Conservation (phyloP, 2,329 filamentous ascomycete species). For the Fusarium burgessii region DNA sequence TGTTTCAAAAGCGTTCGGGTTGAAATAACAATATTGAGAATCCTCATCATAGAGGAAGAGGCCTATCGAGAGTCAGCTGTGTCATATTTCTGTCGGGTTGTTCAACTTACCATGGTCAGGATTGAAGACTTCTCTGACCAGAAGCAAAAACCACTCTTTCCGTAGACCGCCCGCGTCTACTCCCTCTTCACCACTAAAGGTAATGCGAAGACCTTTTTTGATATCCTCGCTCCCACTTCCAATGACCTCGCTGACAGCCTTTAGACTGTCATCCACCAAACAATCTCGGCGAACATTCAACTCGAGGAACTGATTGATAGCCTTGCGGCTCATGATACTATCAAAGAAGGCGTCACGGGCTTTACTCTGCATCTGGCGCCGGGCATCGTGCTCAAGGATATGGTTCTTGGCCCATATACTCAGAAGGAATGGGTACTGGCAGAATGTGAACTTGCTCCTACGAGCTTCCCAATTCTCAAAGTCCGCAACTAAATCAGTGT, state of each 20-base stretch:
- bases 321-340: slow-evolving; percentile 81
- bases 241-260: slow-evolving; percentile 85
- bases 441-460: slow-evolving; percentile 83
- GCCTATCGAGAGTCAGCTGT: slow-evolving; percentile 61
- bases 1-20: slow-evolving; percentile 88
- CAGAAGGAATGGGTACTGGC: slow-evolving; percentile 91
- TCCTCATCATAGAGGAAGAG: slow-evolving; percentile 94
- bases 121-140: slow-evolving; percentile 91
- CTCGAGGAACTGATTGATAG: slow-evolving; percentile 81
- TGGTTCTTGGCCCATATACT: slow-evolving; percentile 94
- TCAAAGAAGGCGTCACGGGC: slow-evolving; percentile 92
- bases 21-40: slow-evolving; percentile 92
- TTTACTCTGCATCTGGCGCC: slow-evolving; percentile 88
- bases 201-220: slow-evolving; percentile 88
- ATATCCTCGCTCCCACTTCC: slow-evolving; percentile 85
- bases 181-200: slow-evolving; percentile 89
- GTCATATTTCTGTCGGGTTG: slow-evolving; percentile 3
- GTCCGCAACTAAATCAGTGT: slow-evolving; percentile 84
- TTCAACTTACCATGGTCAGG: slow-evolving; percentile 80
- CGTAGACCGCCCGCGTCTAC: slow-evolving; percentile 89
- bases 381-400: slow-evolving; percentile 88
- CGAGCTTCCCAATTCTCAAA: slow-evolving; percentile 89
- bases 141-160: slow-evolving; percentile 94
- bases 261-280: slow-evolving; percentile 87
- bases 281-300: slow-evolving; percentile 85